These are phyloP conservation scores for Fusarium proliferatum DNA, from an alignment of 2,329 filamentous ascomycete species.

Conservation along the genomic window DNA sequence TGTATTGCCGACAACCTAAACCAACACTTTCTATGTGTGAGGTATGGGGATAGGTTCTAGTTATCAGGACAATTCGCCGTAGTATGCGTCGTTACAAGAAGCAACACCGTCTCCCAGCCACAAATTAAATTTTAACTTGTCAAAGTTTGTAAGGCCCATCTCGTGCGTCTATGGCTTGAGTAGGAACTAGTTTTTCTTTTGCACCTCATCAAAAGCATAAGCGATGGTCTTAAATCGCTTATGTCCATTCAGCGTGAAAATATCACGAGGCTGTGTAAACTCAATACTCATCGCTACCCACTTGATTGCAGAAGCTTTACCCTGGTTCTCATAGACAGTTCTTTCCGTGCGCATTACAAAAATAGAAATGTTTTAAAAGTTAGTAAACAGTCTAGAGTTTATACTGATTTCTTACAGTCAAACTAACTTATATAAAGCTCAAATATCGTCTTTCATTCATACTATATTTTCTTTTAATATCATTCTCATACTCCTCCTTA, in stretches of 20 bases:
- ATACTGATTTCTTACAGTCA: background rate
- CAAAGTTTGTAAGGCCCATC: background rate
- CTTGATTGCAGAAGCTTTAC: background rate
- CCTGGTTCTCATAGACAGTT: accelerated
- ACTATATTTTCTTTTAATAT: accelerated
- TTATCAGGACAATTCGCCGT: background rate
- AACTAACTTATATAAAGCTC: background rate
- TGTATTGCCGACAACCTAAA: background rate
- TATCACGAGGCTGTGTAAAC: background rate
- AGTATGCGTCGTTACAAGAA: no score
- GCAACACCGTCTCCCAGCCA: background rate
- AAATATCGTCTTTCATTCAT: background rate
- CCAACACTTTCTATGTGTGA: no score
- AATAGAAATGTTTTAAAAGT: background rate
- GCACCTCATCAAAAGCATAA: background rate
- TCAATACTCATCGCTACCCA: no score
- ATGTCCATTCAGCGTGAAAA: background rate
- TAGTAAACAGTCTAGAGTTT: background rate
- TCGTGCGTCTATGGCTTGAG: accelerated
- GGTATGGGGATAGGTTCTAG: background rate
- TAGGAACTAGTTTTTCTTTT: background rate
- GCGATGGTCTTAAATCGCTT: accelerated
- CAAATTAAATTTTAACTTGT: background rate
- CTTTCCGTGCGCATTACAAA: accelerated
- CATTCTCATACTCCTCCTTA: no score